Evolutionary conservation across 805 yeast genomes (phyloP).

Genomic region (Hanseniaspora valbyensis): DNA sequence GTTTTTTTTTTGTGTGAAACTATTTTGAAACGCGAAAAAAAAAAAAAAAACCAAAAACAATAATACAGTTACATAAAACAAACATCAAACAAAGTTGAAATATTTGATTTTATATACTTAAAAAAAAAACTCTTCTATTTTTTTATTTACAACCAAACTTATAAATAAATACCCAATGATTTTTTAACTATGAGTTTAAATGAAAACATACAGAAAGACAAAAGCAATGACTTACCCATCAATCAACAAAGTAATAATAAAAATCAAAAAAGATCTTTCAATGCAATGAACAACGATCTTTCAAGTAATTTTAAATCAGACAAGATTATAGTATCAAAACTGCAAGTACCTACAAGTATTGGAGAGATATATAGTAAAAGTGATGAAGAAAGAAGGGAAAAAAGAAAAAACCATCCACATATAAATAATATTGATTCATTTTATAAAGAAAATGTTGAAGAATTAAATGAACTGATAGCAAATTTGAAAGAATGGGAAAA

Average conservation of each 20-base stretch:
- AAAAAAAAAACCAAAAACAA: no score
- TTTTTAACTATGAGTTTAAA: no score
- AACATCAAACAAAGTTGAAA: no score
- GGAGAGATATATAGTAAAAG: neutral
- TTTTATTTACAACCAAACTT: no score
- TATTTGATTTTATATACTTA: no score
- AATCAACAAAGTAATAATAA: neutral
- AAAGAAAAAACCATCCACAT: neutral
- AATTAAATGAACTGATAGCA: constrained; percentile 26
- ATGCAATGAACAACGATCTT: neutral
- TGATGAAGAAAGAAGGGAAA: neutral
- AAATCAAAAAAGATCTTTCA: neutral
- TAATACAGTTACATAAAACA: no score
- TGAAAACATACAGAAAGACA: no score
- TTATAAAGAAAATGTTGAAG: constrained; percentile 27
- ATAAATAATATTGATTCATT: constrained; percentile 21
- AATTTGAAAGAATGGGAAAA: constrained; percentile 23
- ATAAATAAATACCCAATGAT: no score
- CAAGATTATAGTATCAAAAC: constrained; percentile 7
- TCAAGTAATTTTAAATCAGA: neutral
- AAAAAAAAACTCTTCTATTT: no score
- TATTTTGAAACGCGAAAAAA: no score
- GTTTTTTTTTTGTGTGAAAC: no score
- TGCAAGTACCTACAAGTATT: constrained; percentile 9
- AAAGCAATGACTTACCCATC: no score